Evolutionary conservation across 2,329 filamentous ascomycete species (phyloP), one percentile per base, ranked within the genome.

Genomic region (Hymenotorrendiella dingleyae): DNA sequence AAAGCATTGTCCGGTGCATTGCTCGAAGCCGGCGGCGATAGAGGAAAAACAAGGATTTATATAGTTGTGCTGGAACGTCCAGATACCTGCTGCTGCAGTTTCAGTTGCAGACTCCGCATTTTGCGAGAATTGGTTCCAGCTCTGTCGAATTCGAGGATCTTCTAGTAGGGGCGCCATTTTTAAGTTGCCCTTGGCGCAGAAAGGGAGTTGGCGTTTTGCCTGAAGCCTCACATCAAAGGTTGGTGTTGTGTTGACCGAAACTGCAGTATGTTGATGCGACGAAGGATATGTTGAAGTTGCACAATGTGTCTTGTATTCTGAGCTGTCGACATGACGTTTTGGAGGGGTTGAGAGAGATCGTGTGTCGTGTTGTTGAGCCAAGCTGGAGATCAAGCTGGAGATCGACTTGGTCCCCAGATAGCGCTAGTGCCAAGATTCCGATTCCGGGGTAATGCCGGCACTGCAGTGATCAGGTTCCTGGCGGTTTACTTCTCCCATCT

Each of bases 71-170:
- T 86, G 82, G 60, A 96, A 93, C 47, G 82, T 81, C 76, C 90
- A 97, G 58, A 97, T 84, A 43, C 84, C 83, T 36, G 86, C 88
- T 47, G 93, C 90, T n/a, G 91, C 89, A 43, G 86, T 84, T 63
- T 94, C 88, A 47, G 94, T 94, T 35, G 87, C 88, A 23, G 85
- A 78, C 66, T 96, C 91, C 65, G 94, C 80, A 58, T 91, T 94
- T 55, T 93, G 85, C 6, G 86, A 84, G 62, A 96, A 83, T 61
- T 93, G 87, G 63, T 96, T 94, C 77, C 94, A 87, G 56, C 86
- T 88, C 65, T 94, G 89, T 54, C 90, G 87, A 64, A 95, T 80
- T 58, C 90, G 86, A 48, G 90, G 90, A 66, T 96, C 90, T 60
- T 83, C 78, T 52, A 84, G 70, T 54, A 83, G 54, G 36, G 60